Base-by-base conservation (phyloP, 2,329 filamentous ascomycete genomes). In the Aspergillus felis region DNA sequence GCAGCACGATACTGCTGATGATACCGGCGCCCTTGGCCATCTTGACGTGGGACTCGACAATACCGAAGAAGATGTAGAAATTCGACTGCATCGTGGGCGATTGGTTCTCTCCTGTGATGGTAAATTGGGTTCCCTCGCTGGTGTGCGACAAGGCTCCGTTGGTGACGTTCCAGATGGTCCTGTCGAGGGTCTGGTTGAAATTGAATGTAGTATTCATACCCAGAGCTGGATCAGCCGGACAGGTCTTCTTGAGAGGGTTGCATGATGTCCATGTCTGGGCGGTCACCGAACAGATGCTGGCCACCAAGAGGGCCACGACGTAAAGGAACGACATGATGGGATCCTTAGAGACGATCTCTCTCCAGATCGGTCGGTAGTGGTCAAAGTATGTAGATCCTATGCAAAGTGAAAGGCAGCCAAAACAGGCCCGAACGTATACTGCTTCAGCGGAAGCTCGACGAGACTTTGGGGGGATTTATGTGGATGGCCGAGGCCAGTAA, bases 61-160 rank as follows among this genome's bases (percentile, higher is more conserved):
- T 85, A 54, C 91, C 91, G 64, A 89, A 93, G 79, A 95, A 92
- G 74, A 96, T 89, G 78, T 91, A 94, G 72, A 92, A 93, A 66
- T 86, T 85, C 50, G 89, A 87, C 62, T 87, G 83, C 60, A 96
- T 83, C 1, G 91, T 95, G 1, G 91, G 90, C 0, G 91, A 89
- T 66, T 95, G 85, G 61, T 87, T 85, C 62, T 85, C 82, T 70
- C 87, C 81, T 56, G 74, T 77, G 75, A 96, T 87, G 53, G 83
- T 88, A 76, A 95, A 92, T 55, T 82, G 78, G 48, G 89, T 88
- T 41, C 89, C 90, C 0, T 84, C 77, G 49, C 80, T 71, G 56
- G 81, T 81, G 71, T 87, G 92, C 14, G 78, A 77, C 55, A 93
- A 80, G 8, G 74, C 75, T 52, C 90, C 89, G 53, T 86, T 86